Evolutionary conservation across 1,139 yeast species (phyloP).

Genomic region (Lodderomyces beijingensis): DNA sequence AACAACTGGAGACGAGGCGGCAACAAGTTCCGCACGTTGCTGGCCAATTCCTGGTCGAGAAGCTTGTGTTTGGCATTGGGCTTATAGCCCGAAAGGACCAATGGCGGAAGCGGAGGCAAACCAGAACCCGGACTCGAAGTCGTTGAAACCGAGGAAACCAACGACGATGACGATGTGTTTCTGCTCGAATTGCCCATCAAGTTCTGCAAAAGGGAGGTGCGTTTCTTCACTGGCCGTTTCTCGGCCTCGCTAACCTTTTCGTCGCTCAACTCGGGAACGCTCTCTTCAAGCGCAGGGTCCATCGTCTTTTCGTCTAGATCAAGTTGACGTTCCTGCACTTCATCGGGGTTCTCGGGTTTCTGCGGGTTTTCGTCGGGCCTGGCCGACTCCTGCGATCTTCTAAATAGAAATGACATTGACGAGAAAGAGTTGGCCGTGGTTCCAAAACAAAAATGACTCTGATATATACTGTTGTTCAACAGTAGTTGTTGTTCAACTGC

Average conservation of each 20-base stretch:
- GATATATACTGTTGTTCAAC: too few relatives aligned
- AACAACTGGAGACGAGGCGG: slow-evolving; percentile 77
- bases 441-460: too few relatives aligned
- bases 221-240: slow-evolving; percentile 6
- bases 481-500: too few relatives aligned
- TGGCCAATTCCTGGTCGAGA: slow-evolving; percentile 59
- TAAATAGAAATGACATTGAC: slow-evolving; percentile 13
- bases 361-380: neutral
- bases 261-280: too few relatives aligned
- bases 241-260: slow-evolving; percentile 2
- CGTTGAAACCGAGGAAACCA: slow-evolving; percentile 5
- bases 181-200: slow-evolving; percentile 9
- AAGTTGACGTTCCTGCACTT: slow-evolving; percentile 1
- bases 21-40: slow-evolving; percentile 64
- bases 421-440: too few relatives aligned
- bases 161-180: slow-evolving; percentile 8
- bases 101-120: slow-evolving; percentile 34
- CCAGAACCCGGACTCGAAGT: slow-evolving; percentile 4
- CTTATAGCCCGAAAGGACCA: slow-evolving; percentile 51
- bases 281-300: too few relatives aligned
- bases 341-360: neutral
- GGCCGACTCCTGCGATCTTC: slow-evolving; percentile 3
- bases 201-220: slow-evolving; percentile 10
- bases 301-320: neutral
- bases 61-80: slow-evolving; percentile 53